Percentiles rank a stretch among this genome's conserved stretches.
phyloP scores from a whole-genome alignment of 192 early-diverging fungal genomes.

The Entomortierella beljakovae region DNA sequence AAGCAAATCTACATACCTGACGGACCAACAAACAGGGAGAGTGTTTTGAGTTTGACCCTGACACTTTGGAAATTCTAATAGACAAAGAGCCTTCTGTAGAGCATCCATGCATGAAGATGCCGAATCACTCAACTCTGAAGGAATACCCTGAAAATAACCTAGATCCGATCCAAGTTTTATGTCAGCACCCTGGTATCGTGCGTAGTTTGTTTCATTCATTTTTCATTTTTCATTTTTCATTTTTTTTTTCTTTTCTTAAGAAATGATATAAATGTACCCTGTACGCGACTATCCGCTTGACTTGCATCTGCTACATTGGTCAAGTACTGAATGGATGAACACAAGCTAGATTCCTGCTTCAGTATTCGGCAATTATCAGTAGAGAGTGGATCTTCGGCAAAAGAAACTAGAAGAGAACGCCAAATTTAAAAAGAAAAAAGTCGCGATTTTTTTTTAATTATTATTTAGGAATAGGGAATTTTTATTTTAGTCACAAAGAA shows the following conservation, averaged over 20 bases:
- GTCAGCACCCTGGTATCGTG: neutral
- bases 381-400: neutral
- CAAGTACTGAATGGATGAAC: conserved; percentile 26
- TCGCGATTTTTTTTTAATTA: too few species aligned
- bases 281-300: conserved; percentile 13
- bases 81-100: conserved; percentile 34
- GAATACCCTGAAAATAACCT: conserved; percentile 23
- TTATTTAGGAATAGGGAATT: too few species aligned
- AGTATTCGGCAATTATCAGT: conserved; percentile 14
- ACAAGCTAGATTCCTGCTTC: conserved; percentile 18
- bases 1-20: conserved; percentile 16
- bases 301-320: conserved; percentile 5
- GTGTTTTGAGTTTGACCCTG: neutral
- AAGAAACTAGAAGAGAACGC: neutral
- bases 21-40: conserved; percentile 34
- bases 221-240: neutral
- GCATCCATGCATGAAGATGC: conserved; percentile 9
- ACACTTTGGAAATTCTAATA: conserved; percentile 41
- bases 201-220: neutral
- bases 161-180: neutral
- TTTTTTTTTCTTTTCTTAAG: neutral
- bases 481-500: too few species aligned
- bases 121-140: neutral
- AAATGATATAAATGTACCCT: conserved; percentile 5
- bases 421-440: neutral